phyloP scores from a whole-genome alignment of 352 stramenopile species.

The Globisporangium spinosum region DNA sequence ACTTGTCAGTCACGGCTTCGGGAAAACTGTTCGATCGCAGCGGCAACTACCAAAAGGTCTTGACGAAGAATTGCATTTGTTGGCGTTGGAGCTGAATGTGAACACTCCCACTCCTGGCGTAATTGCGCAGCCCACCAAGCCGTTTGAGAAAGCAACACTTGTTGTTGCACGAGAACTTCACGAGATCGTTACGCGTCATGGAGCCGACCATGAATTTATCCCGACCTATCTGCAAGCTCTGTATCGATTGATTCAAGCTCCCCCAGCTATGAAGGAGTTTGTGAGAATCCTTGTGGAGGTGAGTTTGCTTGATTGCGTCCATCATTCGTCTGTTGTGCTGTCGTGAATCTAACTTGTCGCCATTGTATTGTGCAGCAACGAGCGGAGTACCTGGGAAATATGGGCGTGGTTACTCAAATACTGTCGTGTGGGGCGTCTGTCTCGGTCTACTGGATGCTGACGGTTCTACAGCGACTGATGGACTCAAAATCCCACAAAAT shows the following conservation, averaged over 20 bases:
- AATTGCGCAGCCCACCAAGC: conserved; percentile 69
- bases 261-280: conserved; percentile 70
- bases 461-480: conserved; percentile 59
- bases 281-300: conserved; percentile 75
- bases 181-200: conserved; percentile 58
- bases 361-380: conserved; percentile 36
- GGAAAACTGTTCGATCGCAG: conserved; percentile 62
- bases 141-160: conserved; percentile 70
- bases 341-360: conserved; percentile 9
- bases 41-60: conserved; percentile 58
- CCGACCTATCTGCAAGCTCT: conserved; percentile 72
- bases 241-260: conserved; percentile 60
- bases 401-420: conserved; percentile 45
- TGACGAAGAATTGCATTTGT: conserved; percentile 70
- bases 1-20: conserved; percentile 48
- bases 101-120: conserved; percentile 75
- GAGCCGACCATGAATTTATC: conserved; percentile 60
- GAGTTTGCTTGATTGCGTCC: conserved; percentile 6
- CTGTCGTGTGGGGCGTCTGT: conserved; percentile 49
- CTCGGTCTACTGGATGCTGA: conserved; percentile 73
- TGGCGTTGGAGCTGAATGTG: conserved; percentile 73
- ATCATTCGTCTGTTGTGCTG: conserved; percentile 1
- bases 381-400: conserved; percentile 62
- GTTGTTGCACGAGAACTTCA: conserved; percentile 66
- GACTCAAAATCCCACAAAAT: conserved; percentile 61